These are phyloP conservation scores for Colletotrichum sp. DNA, from an alignment of 2,329 filamentous ascomycete species.

Conservation along the genomic window DNA sequence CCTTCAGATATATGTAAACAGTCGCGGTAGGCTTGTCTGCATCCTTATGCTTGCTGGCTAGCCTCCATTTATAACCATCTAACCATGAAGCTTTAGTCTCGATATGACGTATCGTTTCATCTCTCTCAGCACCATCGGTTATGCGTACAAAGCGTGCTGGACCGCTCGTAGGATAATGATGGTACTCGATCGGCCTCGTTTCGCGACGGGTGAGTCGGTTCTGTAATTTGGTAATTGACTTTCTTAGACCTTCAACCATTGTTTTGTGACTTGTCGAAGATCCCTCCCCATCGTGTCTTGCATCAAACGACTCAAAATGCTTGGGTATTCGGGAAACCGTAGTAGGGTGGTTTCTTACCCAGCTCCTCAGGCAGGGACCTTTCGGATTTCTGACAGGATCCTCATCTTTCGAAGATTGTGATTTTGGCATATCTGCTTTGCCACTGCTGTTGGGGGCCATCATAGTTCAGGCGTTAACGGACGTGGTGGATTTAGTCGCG, in stretches of 20 bases:
- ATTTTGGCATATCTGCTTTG: not conserved
- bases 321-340: not conserved
- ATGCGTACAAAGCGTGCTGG: not conserved
- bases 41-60: not conserved
- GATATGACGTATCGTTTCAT: not conserved
- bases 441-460: not conserved
- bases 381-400: not conserved
- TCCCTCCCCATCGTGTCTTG: accelerated
- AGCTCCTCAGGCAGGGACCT: not conserved
- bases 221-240: not conserved
- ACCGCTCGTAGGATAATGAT: not conserved
- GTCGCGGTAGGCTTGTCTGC: not conserved
- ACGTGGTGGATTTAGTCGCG: not conserved
- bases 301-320: not conserved
- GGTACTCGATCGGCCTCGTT: not conserved
- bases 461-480: not conserved
- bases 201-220: not conserved
- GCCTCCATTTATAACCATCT: not conserved
- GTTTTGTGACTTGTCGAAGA: not conserved
- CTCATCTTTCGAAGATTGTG: not conserved
- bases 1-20: not conserved
- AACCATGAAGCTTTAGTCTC: not conserved
- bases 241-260: not conserved
- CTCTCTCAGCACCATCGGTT: not conserved
- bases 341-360: not conserved